Base-by-base conservation (phyloP, 306 rosid genomes). In the Prunus salicina region DNA sequence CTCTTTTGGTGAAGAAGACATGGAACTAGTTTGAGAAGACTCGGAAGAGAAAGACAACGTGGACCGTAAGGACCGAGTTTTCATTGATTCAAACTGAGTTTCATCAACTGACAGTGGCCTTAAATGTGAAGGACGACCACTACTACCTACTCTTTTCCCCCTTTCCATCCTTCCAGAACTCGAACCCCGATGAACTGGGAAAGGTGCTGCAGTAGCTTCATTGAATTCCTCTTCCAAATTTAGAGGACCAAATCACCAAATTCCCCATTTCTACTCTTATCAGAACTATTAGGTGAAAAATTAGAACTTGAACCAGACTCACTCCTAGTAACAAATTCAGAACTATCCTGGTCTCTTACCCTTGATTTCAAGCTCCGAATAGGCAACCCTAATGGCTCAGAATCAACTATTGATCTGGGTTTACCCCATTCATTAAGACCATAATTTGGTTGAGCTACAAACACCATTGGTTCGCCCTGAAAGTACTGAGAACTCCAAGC, bases 381-480 rank as follows among this genome's bases (percentile, higher is more conserved):
- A 1, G 98, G 99, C 74, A 96, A 77, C 32, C 98, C 96, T 9
- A 96, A 75, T 14, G 97, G 93, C 60, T 85, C 82, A 76, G 87
- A 57, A 69, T 80, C 89, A 67, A 71, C 86, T 38, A 75, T 73
- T 15, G 75, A 76, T 43, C 81, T 73, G 3, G 79, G 27, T 69
- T 84, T 84, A 62, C 77, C 86, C 75, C 62, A 77, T 72, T 82
- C 88, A 46, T 82, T 87, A 75, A 73, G 8, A 7, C 67, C 74
- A 62, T 68, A 80, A 53, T 85, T 83, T 30, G 91, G 91, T 71
- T 89, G 90, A 80, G 96, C 88, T 58, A 89, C 80, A 52, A 88
- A 83, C 34, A 85, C 87, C 80, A 84, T 73, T 34, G 97, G 80
- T 79, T 87, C 92, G 69, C 80, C 82, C 24, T 81, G 91, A 61